Conservation (phyloP, 495 filamentous ascomycete species). For the Daldinia vernicosa region DNA sequence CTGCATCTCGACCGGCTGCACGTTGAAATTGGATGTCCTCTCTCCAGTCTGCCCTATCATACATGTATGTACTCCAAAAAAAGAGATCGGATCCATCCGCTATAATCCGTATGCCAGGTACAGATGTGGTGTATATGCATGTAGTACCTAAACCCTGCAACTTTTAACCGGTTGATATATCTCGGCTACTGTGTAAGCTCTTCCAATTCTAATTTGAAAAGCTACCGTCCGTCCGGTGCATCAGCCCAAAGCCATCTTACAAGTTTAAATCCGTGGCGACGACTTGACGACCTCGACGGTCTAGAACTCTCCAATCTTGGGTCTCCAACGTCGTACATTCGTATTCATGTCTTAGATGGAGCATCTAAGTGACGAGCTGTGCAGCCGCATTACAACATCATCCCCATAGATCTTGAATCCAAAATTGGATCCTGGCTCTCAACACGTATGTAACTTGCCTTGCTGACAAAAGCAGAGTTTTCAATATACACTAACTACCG, state of each 20-base stretch:
- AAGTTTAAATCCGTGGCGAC: conserved; percentile 3
- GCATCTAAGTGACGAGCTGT: conserved; percentile 4
- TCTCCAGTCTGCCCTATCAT: conserved; percentile 16
- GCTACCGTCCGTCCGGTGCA: conserved; percentile 17
- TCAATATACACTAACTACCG: no score
- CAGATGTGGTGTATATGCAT: background rate
- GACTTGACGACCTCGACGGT: background rate
- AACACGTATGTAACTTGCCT: background rate
- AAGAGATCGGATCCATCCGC: conserved; percentile 21
- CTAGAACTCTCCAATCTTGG: conserved; percentile 31
- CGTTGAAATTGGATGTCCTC: conserved; percentile 29
- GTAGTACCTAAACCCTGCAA: background rate
- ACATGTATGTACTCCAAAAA: conserved; percentile 19
- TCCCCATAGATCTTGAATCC: conserved; percentile 23
- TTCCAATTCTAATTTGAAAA: conserved; percentile 9
- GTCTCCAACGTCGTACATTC: background rate
- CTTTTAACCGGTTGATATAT: background rate
- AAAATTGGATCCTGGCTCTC: background rate
- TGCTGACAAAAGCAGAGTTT: conserved; percentile 17
- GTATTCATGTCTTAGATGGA: conserved; percentile 16
- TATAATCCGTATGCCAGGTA: background rate
- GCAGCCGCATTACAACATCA: conserved; percentile 27
- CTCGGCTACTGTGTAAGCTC: background rate
- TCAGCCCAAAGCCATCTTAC: conserved; percentile 8
- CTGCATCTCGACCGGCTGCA: conserved; percentile 25